These are phyloP conservation scores for Begonia peltatifolia DNA, from an alignment of 306 rosid genomes.

Conservation along the genomic window DNA sequence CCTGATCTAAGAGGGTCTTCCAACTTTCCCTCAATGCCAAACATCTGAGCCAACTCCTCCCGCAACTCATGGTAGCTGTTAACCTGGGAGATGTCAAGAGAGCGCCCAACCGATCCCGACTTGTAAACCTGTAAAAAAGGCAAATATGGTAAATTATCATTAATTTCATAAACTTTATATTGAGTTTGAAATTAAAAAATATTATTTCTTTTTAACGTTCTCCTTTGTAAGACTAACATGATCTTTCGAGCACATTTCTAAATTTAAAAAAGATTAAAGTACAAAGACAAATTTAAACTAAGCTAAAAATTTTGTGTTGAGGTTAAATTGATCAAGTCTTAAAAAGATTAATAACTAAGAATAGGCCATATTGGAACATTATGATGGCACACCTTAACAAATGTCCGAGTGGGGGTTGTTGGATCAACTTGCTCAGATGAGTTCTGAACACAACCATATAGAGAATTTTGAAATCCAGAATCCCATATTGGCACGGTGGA, in stretches of 20 bases:
- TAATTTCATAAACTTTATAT: no score
- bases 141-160: neutral
- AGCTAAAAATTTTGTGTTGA: constrained; percentile 5
- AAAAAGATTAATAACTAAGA: constrained; percentile 9
- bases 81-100: constrained; percentile 82
- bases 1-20: constrained; percentile 97
- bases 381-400: constrained; percentile 46
- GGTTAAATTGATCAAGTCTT: constrained; percentile 17
- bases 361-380: neutral
- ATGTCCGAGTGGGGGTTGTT: constrained; percentile 43
- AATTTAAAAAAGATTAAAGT: no score
- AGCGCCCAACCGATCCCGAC: constrained; percentile 82
- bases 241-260: no score
- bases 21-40: constrained; percentile 80
- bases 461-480: constrained; percentile 49
- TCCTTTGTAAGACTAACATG: no score
- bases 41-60: constrained; percentile 86
- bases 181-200: no score
- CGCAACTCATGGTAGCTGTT: constrained; percentile 86
- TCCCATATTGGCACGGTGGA: constrained; percentile 52
- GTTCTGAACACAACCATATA: constrained; percentile 48
- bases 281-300: no score
- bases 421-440: constrained; percentile 57
- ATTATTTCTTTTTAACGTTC: no score
- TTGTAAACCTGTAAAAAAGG: constrained; percentile 54